Evolutionary conservation across 1,284 basidiomycete genomes (phyloP), one percentile per base, ranked within the genome.

Genomic region (Trametes sp.): DNA sequence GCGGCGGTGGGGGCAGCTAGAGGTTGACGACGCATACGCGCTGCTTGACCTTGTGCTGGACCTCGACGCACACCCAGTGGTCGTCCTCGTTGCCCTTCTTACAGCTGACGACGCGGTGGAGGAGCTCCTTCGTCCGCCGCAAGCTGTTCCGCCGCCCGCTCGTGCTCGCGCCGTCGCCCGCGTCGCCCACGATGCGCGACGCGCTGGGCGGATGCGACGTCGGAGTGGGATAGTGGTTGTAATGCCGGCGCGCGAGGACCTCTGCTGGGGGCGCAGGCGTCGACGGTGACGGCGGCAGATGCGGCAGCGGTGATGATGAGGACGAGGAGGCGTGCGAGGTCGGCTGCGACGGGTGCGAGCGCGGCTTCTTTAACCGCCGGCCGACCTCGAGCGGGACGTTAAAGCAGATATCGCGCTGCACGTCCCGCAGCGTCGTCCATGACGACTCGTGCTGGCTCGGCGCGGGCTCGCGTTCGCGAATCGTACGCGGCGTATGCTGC

Each of bases 61-160:
- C 72, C 42, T 82, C 81, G 56, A 81, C 75, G 59, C 73, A 78
- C 41, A 81, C 77, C 80, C 81, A 81, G 23, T 73, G 73, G 64
- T 80, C 69, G 66, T 72, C 57, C 45, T 65, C 69, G 66, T 73
- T 57, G 64, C 61, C 58, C 51, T 70, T 60, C 62, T 71, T 46
- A 61, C 61, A 69, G 58, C 54, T 65, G 48, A 70, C 69, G 29
- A 77, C 63, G 50, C 71, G 68, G 44, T 70, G 69, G 21, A 75
- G 65, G 56, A 73, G 63, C 45, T 71, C 60, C 70, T 74, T 66
- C 69, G 74, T 66, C 41, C 57, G 62, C 51, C 50, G 61, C 29
- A 57, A 55, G 64, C 59, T 58, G 23, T 41, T 46, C 60, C 61
- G 61, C 24, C 44, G 60, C 33, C 50, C 54, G 26, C 24, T 55